These are phyloP conservation scores for Fusarium napiforme DNA, from an alignment of 2,329 filamentous ascomycete genomes.

Conservation along the genomic window DNA sequence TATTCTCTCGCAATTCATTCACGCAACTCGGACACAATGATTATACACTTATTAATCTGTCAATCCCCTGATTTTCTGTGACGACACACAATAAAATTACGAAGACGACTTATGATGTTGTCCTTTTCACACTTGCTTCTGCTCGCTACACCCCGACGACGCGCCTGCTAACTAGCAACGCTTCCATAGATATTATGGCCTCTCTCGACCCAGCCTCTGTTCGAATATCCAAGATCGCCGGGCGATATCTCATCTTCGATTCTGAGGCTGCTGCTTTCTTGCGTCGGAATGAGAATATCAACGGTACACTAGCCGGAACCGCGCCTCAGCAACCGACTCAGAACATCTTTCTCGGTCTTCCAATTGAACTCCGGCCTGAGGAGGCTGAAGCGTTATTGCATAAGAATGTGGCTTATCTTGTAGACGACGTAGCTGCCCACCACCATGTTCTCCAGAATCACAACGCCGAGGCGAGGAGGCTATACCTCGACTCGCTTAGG, in stretches of 20 bases:
- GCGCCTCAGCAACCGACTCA: slow-evolving; percentile 94
- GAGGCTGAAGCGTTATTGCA: slow-evolving; percentile 86
- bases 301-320: slow-evolving; percentile 85
- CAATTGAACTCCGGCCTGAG: slow-evolving; percentile 89
- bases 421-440: slow-evolving; percentile 82
- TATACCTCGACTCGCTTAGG: slow-evolving; percentile 71
- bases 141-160: slow-evolving; percentile 11
- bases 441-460: slow-evolving; percentile 69
- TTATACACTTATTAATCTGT: slow-evolving; percentile 66
- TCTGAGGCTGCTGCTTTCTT: slow-evolving; percentile 81
- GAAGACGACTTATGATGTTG: slow-evolving; percentile 58
- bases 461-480: slow-evolving; percentile 65
- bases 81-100: slow-evolving; percentile 57
- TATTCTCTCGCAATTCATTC: not conserved
- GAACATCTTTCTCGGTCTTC: slow-evolving; percentile 91
- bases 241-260: slow-evolving; percentile 90
- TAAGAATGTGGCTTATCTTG: slow-evolving; percentile 78
- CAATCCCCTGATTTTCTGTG: slow-evolving; percentile 67
- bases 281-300: slow-evolving; percentile 83
- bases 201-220: slow-evolving; percentile 58
- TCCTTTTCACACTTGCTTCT: slow-evolving; percentile 15
- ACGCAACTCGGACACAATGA: slow-evolving; percentile 53
- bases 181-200: slow-evolving; percentile 37
- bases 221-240: slow-evolving; percentile 82
- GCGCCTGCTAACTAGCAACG: slow-evolving; percentile 34